Evolutionary conservation across 495 filamentous ascomycete species (phyloP), one percentile per base, ranked within the genome.

Genomic region (Neurospora terricola): DNA sequence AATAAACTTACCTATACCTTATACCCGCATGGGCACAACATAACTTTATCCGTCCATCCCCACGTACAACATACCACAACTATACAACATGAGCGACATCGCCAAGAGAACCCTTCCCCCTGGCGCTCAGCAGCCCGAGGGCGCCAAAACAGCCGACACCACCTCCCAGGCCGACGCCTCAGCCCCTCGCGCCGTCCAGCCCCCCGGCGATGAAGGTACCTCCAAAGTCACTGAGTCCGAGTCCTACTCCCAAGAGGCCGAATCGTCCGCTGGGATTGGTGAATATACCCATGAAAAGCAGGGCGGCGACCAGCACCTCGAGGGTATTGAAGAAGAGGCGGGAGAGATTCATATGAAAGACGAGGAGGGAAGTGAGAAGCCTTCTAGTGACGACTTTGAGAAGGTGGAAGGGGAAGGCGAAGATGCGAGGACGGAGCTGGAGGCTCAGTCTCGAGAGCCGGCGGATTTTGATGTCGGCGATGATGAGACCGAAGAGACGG

Each of bases 361-460:
- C 4, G 48, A 76, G 14, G 36, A 69, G 21, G 73, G 69, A 73
- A 70, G 12, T 3, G 45, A 69, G 39, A 39, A 62, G 23, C 54
- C 54, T 16, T 18, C 18, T 0, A 73, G 38, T 34, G 69, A 71
- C 48, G 69, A 62, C 7, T 70, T 34, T 3, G 71, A 70, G 30
- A 34, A 59, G 54, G 62, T 62, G 3, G 54, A 62, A 30, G 27
- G 12, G 5, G 54, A 62, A 30, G 54, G 54, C 4, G 54, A 62
- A 8, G 54, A 62, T 30, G 54, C 54, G 5, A 30, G 12, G 5
- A 62, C 54, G 54, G 54, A 62, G 54, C 54, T 62, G 12, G 54
- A 62, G 54, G 54, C 54, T 62, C 54, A 62, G 54, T 7, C 11
- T 68, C 73, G 81, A 36, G 88, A 90, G 72, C 85, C 94, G 10